Conservation (phyloP, 108 stramenopile genomes). For the Cyclostephanos tholiformis region DNA sequence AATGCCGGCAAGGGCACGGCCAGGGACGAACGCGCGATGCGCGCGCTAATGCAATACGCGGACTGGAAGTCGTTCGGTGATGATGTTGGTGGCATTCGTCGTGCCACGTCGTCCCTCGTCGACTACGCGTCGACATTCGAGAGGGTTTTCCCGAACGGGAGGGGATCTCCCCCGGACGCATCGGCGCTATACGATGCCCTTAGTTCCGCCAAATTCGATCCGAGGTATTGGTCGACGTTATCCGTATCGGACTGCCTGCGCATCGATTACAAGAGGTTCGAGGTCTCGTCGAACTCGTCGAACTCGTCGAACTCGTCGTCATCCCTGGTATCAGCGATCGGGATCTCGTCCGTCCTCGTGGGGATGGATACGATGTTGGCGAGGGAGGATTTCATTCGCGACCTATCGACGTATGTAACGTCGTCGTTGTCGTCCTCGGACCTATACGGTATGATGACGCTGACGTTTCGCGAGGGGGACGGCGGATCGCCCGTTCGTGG, state of each 20-base stretch:
- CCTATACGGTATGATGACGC: conserved; percentile 33
- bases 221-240: conserved; percentile 71
- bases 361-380: conserved; percentile 46
- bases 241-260: conserved; percentile 66
- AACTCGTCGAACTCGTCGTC: conserved; percentile 6
- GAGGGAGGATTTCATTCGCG: conserved; percentile 29
- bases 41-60: conserved; percentile 48
- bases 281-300: conserved; percentile 12
- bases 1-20: conserved; percentile 72
- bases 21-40: conserved; percentile 65
- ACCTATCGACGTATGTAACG: conserved; percentile 38
- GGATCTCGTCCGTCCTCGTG: conserved; percentile 68
- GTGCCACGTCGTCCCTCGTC: too few species aligned
- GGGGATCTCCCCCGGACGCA: conserved; percentile 30
- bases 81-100: too few species aligned
- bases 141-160: conserved; percentile 40
- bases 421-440: conserved; percentile 19
- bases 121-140: conserved; percentile 8
- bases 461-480: conserved; percentile 25
- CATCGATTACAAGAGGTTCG: conserved; percentile 79
- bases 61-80: conserved; percentile 47
- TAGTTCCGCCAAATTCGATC: conserved; percentile 66
- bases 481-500: conserved; percentile 18
- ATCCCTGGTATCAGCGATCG: conserved; percentile 49
- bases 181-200: conserved; percentile 61